Percentiles rank a stretch among this genome's conserved stretches.
phyloP scores from a whole-genome alignment of 306 rosid species.

The Gynostemma pentaphyllum region DNA sequence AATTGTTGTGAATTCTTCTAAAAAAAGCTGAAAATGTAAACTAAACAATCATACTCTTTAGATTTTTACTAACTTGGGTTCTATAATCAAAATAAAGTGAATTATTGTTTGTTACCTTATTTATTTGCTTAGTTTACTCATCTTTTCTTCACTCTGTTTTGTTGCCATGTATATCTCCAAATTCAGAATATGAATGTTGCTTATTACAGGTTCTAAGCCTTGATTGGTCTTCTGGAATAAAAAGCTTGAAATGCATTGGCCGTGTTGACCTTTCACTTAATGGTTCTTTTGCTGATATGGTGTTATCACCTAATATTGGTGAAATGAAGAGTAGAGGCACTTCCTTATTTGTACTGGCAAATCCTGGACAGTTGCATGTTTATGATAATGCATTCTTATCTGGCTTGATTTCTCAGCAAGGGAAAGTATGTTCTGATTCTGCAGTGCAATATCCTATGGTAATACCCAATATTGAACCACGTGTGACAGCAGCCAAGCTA shows the following conservation, averaged over 20 bases:
- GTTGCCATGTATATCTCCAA: neutral
- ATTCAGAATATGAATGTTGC: slow-evolving; percentile 5
- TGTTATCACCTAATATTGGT: slow-evolving; percentile 34
- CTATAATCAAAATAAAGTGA: neutral
- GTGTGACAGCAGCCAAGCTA: slow-evolving; percentile 50
- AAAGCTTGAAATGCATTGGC: slow-evolving; percentile 50
- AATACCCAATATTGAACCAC: slow-evolving; percentile 64
- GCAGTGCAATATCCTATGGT: slow-evolving; percentile 36
- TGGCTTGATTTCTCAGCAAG: slow-evolving; percentile 36
- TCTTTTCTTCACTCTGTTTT: slow-evolving; percentile 12
- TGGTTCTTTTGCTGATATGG: slow-evolving; percentile 81
- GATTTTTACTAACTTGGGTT: neutral
- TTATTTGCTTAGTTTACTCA: neutral
- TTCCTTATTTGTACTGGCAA: slow-evolving; percentile 56
- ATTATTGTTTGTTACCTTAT: neutral
- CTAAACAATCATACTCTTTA: neutral
- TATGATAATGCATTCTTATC: slow-evolving; percentile 42
- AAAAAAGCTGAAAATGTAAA: neutral
- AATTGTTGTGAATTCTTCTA: too few relatives aligned
- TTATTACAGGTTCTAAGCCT: slow-evolving; percentile 56
- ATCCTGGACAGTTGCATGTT: slow-evolving; percentile 65
- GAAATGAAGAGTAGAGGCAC: slow-evolving; percentile 25
- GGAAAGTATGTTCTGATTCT: slow-evolving; percentile 26
- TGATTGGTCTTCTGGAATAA: slow-evolving; percentile 68
- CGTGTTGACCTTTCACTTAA: slow-evolving; percentile 52